Evolutionary conservation across 2,329 filamentous ascomycete species (phyloP).

Genomic region (Gaeumannomyces tritici): DNA sequence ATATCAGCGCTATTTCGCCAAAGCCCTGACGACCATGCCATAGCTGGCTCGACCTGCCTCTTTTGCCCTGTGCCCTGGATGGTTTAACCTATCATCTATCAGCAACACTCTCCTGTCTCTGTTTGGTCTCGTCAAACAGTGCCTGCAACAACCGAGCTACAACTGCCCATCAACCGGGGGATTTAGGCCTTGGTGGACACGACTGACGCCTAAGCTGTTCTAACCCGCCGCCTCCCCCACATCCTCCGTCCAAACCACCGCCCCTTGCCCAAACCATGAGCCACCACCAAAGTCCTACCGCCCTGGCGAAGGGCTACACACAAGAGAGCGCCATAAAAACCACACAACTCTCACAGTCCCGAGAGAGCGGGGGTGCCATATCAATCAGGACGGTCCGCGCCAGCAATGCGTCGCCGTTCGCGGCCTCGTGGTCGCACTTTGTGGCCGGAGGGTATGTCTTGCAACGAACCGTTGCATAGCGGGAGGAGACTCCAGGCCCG

Average conservation of each 20-base stretch:
- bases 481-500: neutral
- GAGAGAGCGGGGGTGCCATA: slow-evolving; percentile 3
- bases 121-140: neutral
- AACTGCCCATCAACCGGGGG: too few relatives aligned
- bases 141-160: too few relatives aligned
- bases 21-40: neutral
- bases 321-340: neutral
- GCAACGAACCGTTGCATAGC: neutral
- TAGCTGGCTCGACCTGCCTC: neutral
- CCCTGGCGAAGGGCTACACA: slow-evolving; percentile 1
- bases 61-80: neutral
- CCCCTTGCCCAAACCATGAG: neutral
- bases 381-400: neutral
- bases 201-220: neutral
- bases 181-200: neutral
- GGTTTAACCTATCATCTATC: neutral
- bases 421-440: slow-evolving; percentile 86
- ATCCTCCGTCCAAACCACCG: neutral
- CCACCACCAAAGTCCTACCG: neutral
- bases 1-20: neutral
- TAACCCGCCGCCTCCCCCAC: neutral
- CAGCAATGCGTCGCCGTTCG: slow-evolving; percentile 23
- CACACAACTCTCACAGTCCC: slow-evolving; percentile 1
- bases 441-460: slow-evolving; percentile 72
- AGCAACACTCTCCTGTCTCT: neutral